These are phyloP conservation scores for Trichoderma brevicompactum DNA, from an alignment of 2,329 filamentous ascomycete genomes.

Conservation along the genomic window DNA sequence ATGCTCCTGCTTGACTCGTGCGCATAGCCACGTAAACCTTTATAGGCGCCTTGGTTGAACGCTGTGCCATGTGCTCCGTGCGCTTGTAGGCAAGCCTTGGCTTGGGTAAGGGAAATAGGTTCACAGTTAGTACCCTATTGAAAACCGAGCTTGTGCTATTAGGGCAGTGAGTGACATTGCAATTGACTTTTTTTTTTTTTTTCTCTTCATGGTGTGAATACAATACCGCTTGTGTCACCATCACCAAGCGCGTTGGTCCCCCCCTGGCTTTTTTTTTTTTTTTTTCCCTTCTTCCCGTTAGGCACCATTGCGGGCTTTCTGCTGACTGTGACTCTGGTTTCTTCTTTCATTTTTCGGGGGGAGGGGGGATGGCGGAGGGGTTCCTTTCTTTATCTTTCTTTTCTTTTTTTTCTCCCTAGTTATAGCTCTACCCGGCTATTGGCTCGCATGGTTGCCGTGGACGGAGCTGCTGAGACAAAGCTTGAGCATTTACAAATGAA, in stretches of 20 bases:
- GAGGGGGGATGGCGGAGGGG: too few relatives aligned
- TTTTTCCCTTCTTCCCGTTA: not conserved
- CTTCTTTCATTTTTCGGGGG: too few relatives aligned
- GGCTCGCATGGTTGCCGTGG: slow-evolving; percentile 1
- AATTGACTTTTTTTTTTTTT: not conserved
- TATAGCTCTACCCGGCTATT: not conserved
- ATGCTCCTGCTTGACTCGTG: slow-evolving; percentile 24
- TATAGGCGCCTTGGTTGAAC: not conserved
- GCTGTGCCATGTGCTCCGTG: slow-evolving; percentile 2
- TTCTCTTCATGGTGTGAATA: not conserved
- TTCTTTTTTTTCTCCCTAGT: not conserved
- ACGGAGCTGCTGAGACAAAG: slow-evolving; percentile 2
- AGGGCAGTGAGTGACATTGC: not conserved
- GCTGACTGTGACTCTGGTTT: too few relatives aligned
- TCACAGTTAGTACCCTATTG: too few relatives aligned
- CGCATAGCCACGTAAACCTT: not conserved
- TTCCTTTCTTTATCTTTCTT: too few relatives aligned
- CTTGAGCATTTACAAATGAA: not conserved
- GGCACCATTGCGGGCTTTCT: too few relatives aligned
- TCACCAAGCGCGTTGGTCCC: slow-evolving; percentile 6
- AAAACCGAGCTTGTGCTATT: not conserved
- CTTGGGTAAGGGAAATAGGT: not conserved
- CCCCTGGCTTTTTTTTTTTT: not conserved
- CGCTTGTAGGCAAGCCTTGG: not conserved
- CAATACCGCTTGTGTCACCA: not conserved